Conservation (phyloP, 2,329 filamentous ascomycete genomes). For the Trichoderma simmonsii region DNA sequence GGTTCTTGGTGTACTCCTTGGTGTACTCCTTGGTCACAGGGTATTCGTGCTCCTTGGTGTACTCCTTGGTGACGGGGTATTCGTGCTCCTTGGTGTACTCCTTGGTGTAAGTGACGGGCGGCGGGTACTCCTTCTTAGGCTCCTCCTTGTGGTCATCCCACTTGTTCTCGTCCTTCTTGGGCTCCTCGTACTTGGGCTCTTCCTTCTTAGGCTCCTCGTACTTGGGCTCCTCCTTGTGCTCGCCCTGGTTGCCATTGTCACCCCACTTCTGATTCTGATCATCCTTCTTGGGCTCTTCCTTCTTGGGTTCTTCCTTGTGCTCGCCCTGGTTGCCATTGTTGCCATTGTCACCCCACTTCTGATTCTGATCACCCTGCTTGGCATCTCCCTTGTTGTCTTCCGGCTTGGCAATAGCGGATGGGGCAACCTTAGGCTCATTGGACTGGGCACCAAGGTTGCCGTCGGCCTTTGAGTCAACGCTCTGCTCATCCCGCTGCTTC, state of each 20-base stretch:
- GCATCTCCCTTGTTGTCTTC: neutral
- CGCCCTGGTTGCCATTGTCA: neutral
- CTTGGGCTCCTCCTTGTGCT: neutral
- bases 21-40: neutral
- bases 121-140: neutral
- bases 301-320: neutral
- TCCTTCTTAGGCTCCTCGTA: neutral
- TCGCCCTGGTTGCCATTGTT: neutral
- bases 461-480: neutral
- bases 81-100: constrained; percentile 5
- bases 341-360: no score
- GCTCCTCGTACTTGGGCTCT: neutral
- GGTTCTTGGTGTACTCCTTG: neutral
- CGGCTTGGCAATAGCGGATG: neutral
- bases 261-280: neutral
- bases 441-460: neutral
- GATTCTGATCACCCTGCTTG: neutral
- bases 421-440: neutral
- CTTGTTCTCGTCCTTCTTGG: neutral
- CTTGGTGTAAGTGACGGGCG: neutral
- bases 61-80: neutral
- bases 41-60: neutral
- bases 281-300: neutral
- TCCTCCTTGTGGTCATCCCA: neutral
- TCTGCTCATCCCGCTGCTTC: constrained; percentile 14